These are phyloP conservation scores for Aspergillus sp. DNA, from an alignment of 2,329 filamentous ascomycete genomes.

Conservation along the genomic window DNA sequence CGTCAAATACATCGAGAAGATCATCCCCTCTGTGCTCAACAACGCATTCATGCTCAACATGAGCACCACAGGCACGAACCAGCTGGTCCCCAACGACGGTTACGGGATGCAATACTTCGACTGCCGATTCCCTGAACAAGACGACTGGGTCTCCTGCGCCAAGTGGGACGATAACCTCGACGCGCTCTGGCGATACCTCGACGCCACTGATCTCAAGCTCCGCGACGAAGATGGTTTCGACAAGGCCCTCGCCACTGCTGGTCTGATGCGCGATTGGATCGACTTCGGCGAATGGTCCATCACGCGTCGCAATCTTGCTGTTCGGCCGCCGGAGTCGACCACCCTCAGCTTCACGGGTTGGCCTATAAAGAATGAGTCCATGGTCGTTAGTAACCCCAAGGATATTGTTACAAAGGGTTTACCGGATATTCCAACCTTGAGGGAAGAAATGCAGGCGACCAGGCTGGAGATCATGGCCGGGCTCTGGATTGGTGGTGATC, in stretches of 20 bases:
- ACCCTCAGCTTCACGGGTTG: background rate
- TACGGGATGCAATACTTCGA: background rate
- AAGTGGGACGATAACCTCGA: background rate
- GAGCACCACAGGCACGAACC: background rate
- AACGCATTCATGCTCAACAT: background rate
- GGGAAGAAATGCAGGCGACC: background rate
- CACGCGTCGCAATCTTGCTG: background rate
- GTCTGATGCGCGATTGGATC: background rate
- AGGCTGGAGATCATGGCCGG: background rate
- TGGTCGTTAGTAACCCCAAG: conserved; percentile 1
- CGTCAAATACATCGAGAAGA: conserved; percentile 5
- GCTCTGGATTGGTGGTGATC: background rate
- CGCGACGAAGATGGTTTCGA: background rate
- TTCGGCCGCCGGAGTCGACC: background rate
- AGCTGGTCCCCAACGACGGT: background rate
- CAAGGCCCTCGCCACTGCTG: background rate
- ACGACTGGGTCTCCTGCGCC: background rate
- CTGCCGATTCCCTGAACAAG: background rate
- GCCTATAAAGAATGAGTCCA: background rate
- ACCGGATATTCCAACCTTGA: background rate
- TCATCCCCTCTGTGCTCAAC: background rate
- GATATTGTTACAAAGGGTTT: background rate
- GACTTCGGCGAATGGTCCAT: background rate
- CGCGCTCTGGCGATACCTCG: background rate
- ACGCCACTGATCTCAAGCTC: background rate